Evolutionary conservation across 805 yeast genomes (phyloP).

Genomic region (Metschnikowia arizonensis): DNA sequence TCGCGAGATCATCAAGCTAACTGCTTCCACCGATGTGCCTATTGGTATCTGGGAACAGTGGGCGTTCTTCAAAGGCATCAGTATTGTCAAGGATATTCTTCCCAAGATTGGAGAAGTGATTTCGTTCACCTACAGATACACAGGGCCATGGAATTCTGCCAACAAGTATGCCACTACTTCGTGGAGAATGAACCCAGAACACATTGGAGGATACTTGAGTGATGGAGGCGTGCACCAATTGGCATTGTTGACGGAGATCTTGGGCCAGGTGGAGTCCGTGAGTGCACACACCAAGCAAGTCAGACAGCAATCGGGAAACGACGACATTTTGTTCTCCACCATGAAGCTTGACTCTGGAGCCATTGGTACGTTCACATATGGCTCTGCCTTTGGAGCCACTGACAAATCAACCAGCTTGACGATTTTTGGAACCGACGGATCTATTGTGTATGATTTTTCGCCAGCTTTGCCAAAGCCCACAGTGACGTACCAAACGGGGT

Average conservation of each 20-base stretch:
- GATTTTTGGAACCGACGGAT: constrained; percentile 77
- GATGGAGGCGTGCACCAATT: constrained; percentile 98
- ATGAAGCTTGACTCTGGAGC: constrained; percentile 55
- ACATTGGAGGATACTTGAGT: constrained; percentile 85
- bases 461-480: constrained; percentile 40
- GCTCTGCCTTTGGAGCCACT: constrained; percentile 81
- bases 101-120: constrained; percentile 68
- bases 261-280: constrained; percentile 69
- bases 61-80: constrained; percentile 64
- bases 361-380: constrained; percentile 83
- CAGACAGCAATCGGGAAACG: constrained; percentile 72
- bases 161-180: constrained; percentile 64
- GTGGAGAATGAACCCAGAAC: constrained; percentile 91
- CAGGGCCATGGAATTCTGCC: constrained; percentile 63
- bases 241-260: constrained; percentile 75
- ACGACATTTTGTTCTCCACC: constrained; percentile 75
- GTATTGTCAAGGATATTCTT: constrained; percentile 49
- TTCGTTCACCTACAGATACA: constrained; percentile 67
- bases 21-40: constrained; percentile 60
- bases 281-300: constrained; percentile 77
- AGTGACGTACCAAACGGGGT: constrained; percentile 33
- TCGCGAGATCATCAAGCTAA: constrained; percentile 64
- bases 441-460: constrained; percentile 63
- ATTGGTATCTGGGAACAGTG: constrained; percentile 83
- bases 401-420: constrained; percentile 63